Conservation (phyloP, 1,139 yeast species). For the Magnusiomyces starmeri region DNA sequence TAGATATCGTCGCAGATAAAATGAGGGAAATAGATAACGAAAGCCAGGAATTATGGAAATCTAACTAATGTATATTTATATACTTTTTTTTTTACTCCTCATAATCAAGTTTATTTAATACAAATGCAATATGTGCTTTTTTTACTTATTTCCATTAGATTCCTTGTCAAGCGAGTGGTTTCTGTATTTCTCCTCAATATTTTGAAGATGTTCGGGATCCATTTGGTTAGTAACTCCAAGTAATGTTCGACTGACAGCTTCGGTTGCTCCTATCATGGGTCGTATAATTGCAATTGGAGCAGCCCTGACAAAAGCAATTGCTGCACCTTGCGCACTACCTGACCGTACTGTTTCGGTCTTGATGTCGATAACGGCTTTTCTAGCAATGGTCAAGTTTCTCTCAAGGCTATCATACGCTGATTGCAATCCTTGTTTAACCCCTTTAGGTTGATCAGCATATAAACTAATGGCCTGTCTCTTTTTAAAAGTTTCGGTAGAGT, state of each 20-base stretch:
- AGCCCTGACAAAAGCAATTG: conserved; percentile 60
- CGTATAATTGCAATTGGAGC: conserved; percentile 76
- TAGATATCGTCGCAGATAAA: conserved; percentile 38
- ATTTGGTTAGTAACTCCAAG: conserved; percentile 79
- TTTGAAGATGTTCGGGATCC: conserved; percentile 51
- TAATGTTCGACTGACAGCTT: conserved; percentile 73
- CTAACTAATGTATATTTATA: conserved; percentile 2
- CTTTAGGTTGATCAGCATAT: conserved; percentile 78
- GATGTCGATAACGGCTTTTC: conserved; percentile 53
- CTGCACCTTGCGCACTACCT: conserved; percentile 60
- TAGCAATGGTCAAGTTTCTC: conserved; percentile 59
- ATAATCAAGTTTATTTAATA: no score
- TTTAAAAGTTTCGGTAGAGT: conserved; percentile 34
- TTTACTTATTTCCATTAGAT: not conserved
- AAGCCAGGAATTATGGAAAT: conserved; percentile 29
- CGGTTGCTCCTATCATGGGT: conserved; percentile 90
- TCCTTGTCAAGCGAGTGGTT: conserved; percentile 8
- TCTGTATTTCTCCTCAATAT: conserved; percentile 38
- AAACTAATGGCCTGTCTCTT: conserved; percentile 47
- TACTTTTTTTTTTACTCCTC: no score
- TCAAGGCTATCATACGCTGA: conserved; percentile 70
- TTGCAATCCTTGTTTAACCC: conserved; percentile 61
- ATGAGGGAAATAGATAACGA: conserved; percentile 35
- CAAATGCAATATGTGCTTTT: no score
- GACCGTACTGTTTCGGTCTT: conserved; percentile 47